phyloP scores from a whole-genome alignment of 2,329 filamentous ascomycete species.

The Stagonosporopsis tanaceti region DNA sequence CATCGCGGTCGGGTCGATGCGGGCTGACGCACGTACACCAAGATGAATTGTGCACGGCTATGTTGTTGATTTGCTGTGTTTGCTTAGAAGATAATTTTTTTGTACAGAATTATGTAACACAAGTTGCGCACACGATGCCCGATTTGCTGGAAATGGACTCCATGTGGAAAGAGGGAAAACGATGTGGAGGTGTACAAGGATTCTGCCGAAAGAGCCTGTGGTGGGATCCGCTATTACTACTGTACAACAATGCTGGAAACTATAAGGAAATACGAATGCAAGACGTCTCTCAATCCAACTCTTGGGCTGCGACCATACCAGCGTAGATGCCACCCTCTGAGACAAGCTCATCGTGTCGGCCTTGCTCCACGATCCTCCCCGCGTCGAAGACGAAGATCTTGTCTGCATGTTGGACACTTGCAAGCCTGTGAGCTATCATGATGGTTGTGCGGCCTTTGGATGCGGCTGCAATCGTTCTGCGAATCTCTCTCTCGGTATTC shows the following conservation, averaged over 20 bases:
- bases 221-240: background rate
- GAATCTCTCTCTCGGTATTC: conserved; percentile 54
- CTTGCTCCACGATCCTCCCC: conserved; percentile 67
- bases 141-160: background rate
- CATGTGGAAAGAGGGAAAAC: conserved; percentile 2
- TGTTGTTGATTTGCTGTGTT: background rate
- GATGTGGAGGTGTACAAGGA: background rate
- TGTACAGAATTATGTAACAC: background rate
- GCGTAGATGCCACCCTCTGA: conserved; percentile 45
- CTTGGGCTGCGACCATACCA: conserved; percentile 48
- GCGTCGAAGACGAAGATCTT: conserved; percentile 81
- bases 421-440: conserved; percentile 78
- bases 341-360: conserved; percentile 68
- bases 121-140: background rate
- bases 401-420: conserved; percentile 80
- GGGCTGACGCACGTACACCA: background rate
- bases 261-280: background rate
- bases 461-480: conserved; percentile 52
- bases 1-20: conserved; percentile 5
- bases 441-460: conserved; percentile 66
- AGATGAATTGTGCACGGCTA: background rate
- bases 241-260: background rate
- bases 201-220: background rate
- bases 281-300: conserved; percentile 35
- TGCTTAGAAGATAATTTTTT: background rate